Evolutionary conservation across 352 stramenopile genomes (phyloP), one percentile per base, ranked within the genome.

Genomic region (Phytophthora niederhauseri): DNA sequence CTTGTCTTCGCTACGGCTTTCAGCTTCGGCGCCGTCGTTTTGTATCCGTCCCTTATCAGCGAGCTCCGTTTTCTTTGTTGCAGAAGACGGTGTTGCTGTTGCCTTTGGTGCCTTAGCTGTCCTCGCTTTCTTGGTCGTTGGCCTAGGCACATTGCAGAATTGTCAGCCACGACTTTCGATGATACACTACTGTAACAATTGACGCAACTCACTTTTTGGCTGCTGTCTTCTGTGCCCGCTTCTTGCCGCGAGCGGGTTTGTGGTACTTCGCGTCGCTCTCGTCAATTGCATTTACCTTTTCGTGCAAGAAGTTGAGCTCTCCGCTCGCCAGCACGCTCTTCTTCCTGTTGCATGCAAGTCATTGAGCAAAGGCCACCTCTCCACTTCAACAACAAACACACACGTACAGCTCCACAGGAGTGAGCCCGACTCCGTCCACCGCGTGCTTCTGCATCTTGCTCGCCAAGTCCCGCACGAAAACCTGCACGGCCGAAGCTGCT

Each of bases 221-320:
- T 57, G 26, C n/a, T 31, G 54, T 26, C 15, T 43, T 55, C n/a
- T 26, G 26, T 36, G 51, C 22, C 36, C 66, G 70, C 61, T 81
- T 82, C 54, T 75, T 75, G 34, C 61, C 55, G 1, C 70, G 67
- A 36, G 62, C 64, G 54, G 59, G 38, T 36, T 83, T 86, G 57
- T 84, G 79, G 62, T 90, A 89, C 60, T 85, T 91, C 50, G 70
- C 75, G 54, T 85, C 72, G 57, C 60, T 85, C 55, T 92, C 82
- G 53, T 91, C 81, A 62, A 92, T 91, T 55, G 63, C 58, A 17
- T 38, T 28, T 31, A 92, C 79, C 50, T 89, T 87, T 2, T 72
- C 53, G 15, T 89, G 81, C 36, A 92, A 61, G 52, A 91, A 91
- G 19, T 64, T 60, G 24, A 92, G 70, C 26, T 85, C 75, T 19